phyloP scores from a whole-genome alignment of 2,329 filamentous ascomycete species.

The Neoarthrinium moseri region DNA sequence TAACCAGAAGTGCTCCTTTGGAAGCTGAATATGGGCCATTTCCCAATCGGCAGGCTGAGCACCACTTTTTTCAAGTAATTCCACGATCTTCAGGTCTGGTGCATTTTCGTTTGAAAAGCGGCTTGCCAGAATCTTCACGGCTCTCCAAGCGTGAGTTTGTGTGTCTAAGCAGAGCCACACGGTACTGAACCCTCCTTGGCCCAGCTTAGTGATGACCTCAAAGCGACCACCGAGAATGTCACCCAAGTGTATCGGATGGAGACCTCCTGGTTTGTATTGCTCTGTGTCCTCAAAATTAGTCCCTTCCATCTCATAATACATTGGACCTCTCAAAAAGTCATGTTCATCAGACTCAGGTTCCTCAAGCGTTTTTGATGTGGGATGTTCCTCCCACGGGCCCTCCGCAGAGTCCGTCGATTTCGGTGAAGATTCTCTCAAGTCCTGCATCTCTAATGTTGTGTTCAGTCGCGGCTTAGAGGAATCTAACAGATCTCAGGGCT shows the following conservation, averaged over 20 bases:
- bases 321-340: too few relatives aligned
- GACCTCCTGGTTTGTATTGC: constrained; percentile 1
- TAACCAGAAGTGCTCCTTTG: neutral
- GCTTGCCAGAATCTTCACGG: constrained; percentile 7
- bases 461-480: too few relatives aligned
- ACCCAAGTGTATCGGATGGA: constrained; percentile 7
- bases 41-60: neutral
- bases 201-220: constrained; percentile 9
- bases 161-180: constrained; percentile 9
- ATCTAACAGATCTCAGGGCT: too few relatives aligned
- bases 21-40: neutral
- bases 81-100: neutral
- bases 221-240: constrained; percentile 3
- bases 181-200: constrained; percentile 5
- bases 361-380: too few relatives aligned
- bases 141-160: constrained; percentile 1
- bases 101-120: neutral
- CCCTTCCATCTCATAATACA: neutral
- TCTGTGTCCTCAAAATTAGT: neutral
- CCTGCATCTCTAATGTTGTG: too few relatives aligned
- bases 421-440: too few relatives aligned
- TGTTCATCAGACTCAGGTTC: too few relatives aligned
- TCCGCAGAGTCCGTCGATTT: too few relatives aligned
- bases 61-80: neutral
- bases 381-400: too few relatives aligned